Base-by-base conservation (phyloP, 371 early-diverging fungal genomes). In the Rhizopus delemar region DNA sequence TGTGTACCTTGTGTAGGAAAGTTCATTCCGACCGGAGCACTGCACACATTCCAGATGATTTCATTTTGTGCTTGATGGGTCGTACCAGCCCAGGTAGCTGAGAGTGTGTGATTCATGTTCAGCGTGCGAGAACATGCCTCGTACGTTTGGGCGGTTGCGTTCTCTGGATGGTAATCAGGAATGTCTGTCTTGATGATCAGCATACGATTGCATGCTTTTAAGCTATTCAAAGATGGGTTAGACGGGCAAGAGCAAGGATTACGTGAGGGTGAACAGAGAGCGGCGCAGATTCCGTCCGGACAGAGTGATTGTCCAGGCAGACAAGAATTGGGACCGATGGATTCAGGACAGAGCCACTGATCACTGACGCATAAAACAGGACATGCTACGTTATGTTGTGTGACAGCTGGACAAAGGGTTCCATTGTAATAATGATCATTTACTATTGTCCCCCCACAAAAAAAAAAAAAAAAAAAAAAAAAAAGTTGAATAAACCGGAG, bases 11-110 rank as follows among this genome's bases (percentile, higher is more conserved):
- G 46, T 54, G 77, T 53, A 57, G 70, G 69, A 71, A 68, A 61
- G 36, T 11, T 16, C 60, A 73, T 62, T 49, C 71, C 66, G 35
- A 56, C 39, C 51, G 75, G 51, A 57, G 71, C 56, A 46, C 51
- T 39, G 62, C 83, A 66, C 60, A 81, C 52, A 59, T 71, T 61
- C 68, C 75, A 78, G 56, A 82, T 32, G 67, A 61, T 9, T 16
- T 39, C 9, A 46, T 36, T 5, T n/a, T 57, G n/a, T 28, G 39
- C 38, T 15, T 22, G 15, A 16, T 3, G 53, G 29, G 2, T 50
- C 36, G 41, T 15, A 45, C 51, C 51, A 16, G 65, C 60, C 77
- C 79, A 78, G 4, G 74, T 74, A 12, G 53, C 5, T 8, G 11
- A 29, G 13, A 56, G 56, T 2, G 66, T 63, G 5, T 57, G 4